Percentiles rank a stretch among this genome's conserved stretches.
Evolutionary conservation across 164 flowering plant species (phyloP).

Genomic region (Protea cynaroides): DNA sequence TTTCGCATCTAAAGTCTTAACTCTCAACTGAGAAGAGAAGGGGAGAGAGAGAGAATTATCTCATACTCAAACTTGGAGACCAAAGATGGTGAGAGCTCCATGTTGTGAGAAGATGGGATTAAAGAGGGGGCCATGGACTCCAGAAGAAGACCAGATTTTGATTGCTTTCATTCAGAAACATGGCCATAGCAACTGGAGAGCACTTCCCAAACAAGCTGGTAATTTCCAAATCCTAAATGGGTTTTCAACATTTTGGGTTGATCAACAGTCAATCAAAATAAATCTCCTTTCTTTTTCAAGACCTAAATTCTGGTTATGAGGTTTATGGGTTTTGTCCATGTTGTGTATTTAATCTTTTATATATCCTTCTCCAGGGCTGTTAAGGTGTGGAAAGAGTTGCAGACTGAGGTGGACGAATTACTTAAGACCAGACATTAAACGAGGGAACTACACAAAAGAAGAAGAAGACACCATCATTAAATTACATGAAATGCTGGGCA

Average conservation of each 20-base stretch:
- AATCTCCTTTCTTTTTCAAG: too few relatives aligned
- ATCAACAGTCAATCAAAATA: too few relatives aligned
- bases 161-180: constrained; percentile 20
- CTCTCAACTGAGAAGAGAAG: too few relatives aligned
- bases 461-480: constrained; percentile 55
- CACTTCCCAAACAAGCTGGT: constrained; percentile 43
- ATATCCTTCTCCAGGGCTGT: constrained; percentile 26
- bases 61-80: too few relatives aligned
- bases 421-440: constrained; percentile 53
- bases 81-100: constrained; percentile 39
- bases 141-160: constrained; percentile 33
- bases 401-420: constrained; percentile 59
- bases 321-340: not conserved
- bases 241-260: not conserved
- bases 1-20: not conserved
- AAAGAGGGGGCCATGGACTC: constrained; percentile 40
- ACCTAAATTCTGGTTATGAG: not conserved
- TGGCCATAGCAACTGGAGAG: constrained; percentile 42
- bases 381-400: constrained; percentile 70
- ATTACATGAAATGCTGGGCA: constrained; percentile 44
- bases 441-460: constrained; percentile 52
- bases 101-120: constrained; percentile 46
- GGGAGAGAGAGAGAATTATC: too few relatives aligned
- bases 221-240: not conserved
- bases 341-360: too few relatives aligned